Percentiles rank a stretch among this genome's conserved stretches.
These are phyloP conservation scores for Hypoxylon sp. DNA, from an alignment of 2,329 filamentous ascomycete species.

Conservation along the genomic window DNA sequence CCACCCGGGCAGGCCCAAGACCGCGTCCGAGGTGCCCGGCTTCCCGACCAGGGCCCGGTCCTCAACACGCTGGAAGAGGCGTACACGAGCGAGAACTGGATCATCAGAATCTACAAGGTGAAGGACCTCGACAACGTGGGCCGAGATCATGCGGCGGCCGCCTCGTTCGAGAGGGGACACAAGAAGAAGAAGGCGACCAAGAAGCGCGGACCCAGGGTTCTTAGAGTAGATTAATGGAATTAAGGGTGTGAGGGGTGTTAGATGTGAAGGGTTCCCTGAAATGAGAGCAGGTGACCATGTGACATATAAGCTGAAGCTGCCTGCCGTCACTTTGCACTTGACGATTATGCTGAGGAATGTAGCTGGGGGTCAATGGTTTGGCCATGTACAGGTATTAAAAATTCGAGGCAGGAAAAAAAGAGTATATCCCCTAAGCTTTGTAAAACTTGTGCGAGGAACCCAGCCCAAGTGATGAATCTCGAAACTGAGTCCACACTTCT, in stretches of 20 bases:
- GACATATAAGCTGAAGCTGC: constrained; percentile 3
- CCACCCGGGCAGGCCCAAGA: constrained; percentile 91
- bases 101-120: constrained; percentile 99
- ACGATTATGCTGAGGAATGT: constrained; percentile 15
- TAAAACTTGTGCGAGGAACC: not conserved
- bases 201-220: constrained; percentile 78
- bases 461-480: not conserved
- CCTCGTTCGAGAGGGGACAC: constrained; percentile 81
- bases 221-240: constrained; percentile 76
- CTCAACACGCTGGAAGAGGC: constrained; percentile 95
- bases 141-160: constrained; percentile 80
- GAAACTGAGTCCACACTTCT: no score
- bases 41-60: constrained; percentile 88
- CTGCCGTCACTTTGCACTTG: constrained; percentile 10
- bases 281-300: not conserved
- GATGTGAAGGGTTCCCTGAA: not conserved
- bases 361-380: constrained; percentile 16
- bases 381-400: constrained; percentile 32
- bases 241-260: not conserved
- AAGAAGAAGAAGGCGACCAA: constrained; percentile 86
- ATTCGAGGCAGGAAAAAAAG: constrained; percentile 27
- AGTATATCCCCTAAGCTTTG: constrained; percentile 3
- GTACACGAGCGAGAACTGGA: constrained; percentile 99
- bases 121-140: constrained; percentile 98
- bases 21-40: constrained; percentile 83